Conservation (phyloP, 179 eudicot species). For the Sideroxylon spinosum region DNA sequence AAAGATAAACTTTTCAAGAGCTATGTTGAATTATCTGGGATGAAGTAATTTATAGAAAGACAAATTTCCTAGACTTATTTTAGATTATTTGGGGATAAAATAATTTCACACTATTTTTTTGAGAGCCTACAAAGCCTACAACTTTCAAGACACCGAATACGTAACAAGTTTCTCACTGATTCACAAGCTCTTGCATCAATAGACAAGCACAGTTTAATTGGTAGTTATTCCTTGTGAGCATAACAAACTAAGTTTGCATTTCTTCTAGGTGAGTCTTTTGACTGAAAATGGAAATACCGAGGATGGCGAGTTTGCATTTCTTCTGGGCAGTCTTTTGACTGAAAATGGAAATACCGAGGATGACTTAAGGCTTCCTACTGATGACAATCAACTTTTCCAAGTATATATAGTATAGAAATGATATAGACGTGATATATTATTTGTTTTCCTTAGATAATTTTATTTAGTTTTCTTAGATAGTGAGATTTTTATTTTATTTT, state of each 20-base stretch:
- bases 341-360: conserved; percentile 29
- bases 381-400: conserved; percentile 19
- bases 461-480: no score
- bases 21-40: not conserved
- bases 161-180: not conserved
- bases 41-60: no score
- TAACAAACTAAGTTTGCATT: not conserved
- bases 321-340: conserved; percentile 27
- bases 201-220: not conserved
- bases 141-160: not conserved
- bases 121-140: not conserved
- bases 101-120: not conserved
- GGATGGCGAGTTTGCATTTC: conserved; percentile 11
- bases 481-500: no score
- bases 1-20: not conserved
- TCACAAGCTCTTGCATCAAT: not conserved
- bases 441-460: no score
- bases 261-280: conserved; percentile 24
- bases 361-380: conserved; percentile 27
- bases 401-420: not conserved
- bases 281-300: conserved; percentile 30
- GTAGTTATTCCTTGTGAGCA: not conserved
- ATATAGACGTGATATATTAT: no score
- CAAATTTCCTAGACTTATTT: no score
- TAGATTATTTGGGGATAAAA: not conserved